A percentile compares a stretch with the other conserved stretches of the same genome.
These are phyloP conservation scores for Dactylis glomerata DNA, from an alignment of 176 grass and related monocot species.

Conservation along the genomic window DNA sequence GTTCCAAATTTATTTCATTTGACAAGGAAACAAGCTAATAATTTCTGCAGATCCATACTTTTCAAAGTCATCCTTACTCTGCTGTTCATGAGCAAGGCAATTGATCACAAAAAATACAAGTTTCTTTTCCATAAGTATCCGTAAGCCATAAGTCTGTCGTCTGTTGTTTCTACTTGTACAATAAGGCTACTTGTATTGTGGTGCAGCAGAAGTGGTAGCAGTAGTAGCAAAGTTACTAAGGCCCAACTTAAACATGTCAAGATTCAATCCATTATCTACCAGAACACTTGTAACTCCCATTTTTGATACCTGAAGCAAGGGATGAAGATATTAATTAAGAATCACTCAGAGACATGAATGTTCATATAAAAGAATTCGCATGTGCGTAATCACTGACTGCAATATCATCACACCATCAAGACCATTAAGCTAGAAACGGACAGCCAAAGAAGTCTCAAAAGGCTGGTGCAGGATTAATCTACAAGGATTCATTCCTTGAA, in stretches of 20 bases:
- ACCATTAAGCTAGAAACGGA: neutral
- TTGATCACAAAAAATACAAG: slow-evolving; percentile 6
- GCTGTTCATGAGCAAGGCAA: slow-evolving; percentile 18
- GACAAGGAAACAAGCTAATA: neutral
- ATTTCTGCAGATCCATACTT: neutral
- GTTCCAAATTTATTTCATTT: neutral
- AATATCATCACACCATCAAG: neutral
- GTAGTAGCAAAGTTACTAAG: slow-evolving; percentile 62
- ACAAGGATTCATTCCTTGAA: neutral
- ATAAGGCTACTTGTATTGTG: slow-evolving; percentile 29
- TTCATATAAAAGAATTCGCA: neutral
- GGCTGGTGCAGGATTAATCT: neutral
- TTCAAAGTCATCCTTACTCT: neutral
- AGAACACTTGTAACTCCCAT: slow-evolving; percentile 78
- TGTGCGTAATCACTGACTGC: neutral
- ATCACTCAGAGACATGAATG: neutral
- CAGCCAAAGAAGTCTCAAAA: neutral
- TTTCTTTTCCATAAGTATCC: neutral
- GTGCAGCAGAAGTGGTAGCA: slow-evolving; percentile 7
- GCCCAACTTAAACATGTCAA: slow-evolving; percentile 81
- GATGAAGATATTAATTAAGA: neutral
- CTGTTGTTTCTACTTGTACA: slow-evolving; percentile 2
- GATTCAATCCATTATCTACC: slow-evolving; percentile 78
- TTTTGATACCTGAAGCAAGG: slow-evolving; percentile 64
- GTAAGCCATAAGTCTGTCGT: neutral